Evolutionary conservation across 352 stramenopile genomes (phyloP), one percentile per base, ranked within the genome.

Genomic region (Thalassiosira livingstoniorum): DNA sequence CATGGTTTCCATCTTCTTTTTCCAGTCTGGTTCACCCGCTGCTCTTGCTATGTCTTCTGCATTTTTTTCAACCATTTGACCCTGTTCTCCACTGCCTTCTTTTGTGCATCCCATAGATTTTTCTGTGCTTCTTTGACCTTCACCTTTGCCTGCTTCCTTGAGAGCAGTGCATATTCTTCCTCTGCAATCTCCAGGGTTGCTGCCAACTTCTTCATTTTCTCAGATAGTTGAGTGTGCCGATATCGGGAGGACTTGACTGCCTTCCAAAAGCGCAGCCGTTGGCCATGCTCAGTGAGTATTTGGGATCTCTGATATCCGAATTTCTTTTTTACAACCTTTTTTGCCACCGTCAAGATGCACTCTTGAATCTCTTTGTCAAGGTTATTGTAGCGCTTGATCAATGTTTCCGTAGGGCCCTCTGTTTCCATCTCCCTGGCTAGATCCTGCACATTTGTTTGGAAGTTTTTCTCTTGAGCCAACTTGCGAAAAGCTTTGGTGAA

Each of bases 41-140:
- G 51, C 51, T 10, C 4, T 29, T n/a, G 51, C 51, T 27, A 60
- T 29, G 21, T 60, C 23, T 60, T 60, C 10, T 10, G 51, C 51
- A 60, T 60, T 60, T 29, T 23, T 60, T 60, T 23, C 4, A 60
- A n/a, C 51, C 51, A 60, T 29, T 60, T 60, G 4, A 60, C 51
- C 23, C 51, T 10, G 4, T 60, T n/a, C 25, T 10, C 51, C 15
- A 29, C 21, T 31, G 51, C 23, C 11, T n/a, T 60, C 21, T 60
- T 60, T 23, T 60, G 51, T 7, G 25, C 23, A 7, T 10, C 25
- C 51, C 51, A 60, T 29, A 60, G 25, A 10, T 60, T 23, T n/a
- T 60, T n/a, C 10, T 60, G 51, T 31, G 51, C 39, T 47, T 47
- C 39, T 47, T 15, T 47, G 7, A 47, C 39, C 39, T 47, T 47